These are phyloP conservation scores for Cardamine occulta DNA, from an alignment of 345 rosid species.

Conservation along the genomic window DNA sequence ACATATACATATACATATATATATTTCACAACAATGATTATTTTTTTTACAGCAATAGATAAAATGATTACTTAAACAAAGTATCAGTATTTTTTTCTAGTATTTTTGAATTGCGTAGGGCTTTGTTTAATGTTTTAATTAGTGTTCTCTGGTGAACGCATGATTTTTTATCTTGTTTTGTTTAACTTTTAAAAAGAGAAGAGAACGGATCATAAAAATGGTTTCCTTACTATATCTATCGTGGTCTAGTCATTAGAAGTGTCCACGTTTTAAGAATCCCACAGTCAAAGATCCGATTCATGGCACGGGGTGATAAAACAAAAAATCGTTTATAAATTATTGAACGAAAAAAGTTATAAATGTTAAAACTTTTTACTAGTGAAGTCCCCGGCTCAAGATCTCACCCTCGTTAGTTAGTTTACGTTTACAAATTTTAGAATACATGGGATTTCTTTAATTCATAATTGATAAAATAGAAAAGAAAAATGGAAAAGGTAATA, in stretches of 20 bases:
- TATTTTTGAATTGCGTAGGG: neutral
- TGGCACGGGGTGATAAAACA: neutral
- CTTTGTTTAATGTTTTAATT: neutral
- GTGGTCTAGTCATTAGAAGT: neutral
- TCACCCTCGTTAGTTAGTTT: neutral
- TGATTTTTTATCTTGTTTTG: neutral
- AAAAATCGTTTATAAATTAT: neutral
- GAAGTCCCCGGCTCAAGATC: neutral
- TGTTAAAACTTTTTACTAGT: neutral
- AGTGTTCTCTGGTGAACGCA: neutral
- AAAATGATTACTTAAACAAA: slow-evolving; percentile 29
- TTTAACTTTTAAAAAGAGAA: neutral
- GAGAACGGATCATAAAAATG: neutral
- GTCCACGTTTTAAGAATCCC: neutral
- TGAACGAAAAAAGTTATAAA: neutral
- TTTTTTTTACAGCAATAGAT: neutral
- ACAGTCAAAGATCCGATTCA: neutral
- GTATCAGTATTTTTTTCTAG: neutral
- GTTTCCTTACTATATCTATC: neutral
- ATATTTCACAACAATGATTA: too few relatives aligned
- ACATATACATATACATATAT: too few relatives aligned
- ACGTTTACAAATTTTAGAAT: neutral
- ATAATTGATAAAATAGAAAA: neutral
- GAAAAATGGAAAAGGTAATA: neutral
- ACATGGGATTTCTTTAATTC: neutral